Conservation (phyloP, 2,329 filamentous ascomycete genomes). For the Hypoxylon sp. region DNA sequence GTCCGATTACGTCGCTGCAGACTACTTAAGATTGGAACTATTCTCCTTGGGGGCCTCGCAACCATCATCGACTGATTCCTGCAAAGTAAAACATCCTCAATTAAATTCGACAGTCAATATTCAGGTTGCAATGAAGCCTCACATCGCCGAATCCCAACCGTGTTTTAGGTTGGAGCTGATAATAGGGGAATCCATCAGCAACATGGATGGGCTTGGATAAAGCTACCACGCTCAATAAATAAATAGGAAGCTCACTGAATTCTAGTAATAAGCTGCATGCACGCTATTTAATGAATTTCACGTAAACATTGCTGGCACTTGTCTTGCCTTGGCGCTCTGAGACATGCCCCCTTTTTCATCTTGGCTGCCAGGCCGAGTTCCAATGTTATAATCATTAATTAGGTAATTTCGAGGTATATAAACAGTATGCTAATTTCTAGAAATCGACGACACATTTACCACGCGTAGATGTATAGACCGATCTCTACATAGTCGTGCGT, state of each 20-base stretch:
- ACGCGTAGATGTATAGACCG: background rate
- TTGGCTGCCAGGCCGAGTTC: too few species aligned
- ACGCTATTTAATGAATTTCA: too few species aligned
- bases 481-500: background rate
- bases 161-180: background rate
- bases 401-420: too few species aligned
- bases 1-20: constrained; percentile 15
- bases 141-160: background rate
- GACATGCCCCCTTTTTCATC: too few species aligned
- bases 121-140: background rate
- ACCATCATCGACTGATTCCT: background rate
- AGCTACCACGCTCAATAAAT: background rate
- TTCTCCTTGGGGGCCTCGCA: background rate
- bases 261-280: too few species aligned
- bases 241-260: too few species aligned
- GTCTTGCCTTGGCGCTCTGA: too few species aligned
- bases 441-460: background rate
- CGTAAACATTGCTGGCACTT: too few species aligned
- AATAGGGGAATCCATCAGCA: background rate
- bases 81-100: constrained; percentile 1
- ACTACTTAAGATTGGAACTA: background rate
- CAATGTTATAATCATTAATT: too few species aligned
- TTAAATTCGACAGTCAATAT: background rate
- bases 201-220: background rate
- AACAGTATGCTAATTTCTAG: background rate